Conservation (phyloP, 2,329 filamentous ascomycete species). For the Madurella fahalii region DNA sequence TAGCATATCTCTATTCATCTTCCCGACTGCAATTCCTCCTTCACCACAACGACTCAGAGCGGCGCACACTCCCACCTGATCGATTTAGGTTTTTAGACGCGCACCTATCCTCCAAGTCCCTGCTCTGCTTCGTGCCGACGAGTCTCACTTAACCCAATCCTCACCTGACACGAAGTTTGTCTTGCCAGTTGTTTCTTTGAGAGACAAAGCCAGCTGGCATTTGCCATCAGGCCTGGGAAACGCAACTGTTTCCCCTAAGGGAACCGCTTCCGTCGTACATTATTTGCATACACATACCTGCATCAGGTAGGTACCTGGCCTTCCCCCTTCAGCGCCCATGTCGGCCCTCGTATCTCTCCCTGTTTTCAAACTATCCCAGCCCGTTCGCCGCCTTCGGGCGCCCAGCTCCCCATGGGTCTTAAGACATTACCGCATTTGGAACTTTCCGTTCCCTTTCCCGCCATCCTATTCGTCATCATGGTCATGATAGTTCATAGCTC, state of each 20-base stretch:
- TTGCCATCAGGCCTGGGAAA: not conserved
- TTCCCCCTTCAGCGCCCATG: no score
- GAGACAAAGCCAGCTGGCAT: not conserved
- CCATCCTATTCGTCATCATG: not conserved
- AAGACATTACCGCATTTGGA: not conserved
- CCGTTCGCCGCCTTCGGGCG: no score
- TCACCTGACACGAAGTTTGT: slow-evolving; percentile 13
- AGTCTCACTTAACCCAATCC: slow-evolving; percentile 14
- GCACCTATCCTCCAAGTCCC: not conserved
- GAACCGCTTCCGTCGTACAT: no score
- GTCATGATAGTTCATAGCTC: not conserved
- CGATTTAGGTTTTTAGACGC: not conserved
- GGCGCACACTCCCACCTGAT: not conserved
- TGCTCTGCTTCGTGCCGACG: not conserved
- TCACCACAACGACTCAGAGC: not conserved
- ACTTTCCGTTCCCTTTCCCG: not conserved
- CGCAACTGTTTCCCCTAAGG: no score
- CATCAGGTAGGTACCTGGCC: no score
- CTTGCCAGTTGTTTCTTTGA: not conserved
- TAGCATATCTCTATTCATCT: not conserved
- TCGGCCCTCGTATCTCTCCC: no score
- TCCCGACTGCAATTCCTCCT: not conserved
- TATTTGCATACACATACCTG: no score
- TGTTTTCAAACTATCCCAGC: no score
- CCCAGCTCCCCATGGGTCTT: not conserved